phyloP scores from a whole-genome alignment of 768 basidiomycete species.

The Gautieria morchelliformis region DNA sequence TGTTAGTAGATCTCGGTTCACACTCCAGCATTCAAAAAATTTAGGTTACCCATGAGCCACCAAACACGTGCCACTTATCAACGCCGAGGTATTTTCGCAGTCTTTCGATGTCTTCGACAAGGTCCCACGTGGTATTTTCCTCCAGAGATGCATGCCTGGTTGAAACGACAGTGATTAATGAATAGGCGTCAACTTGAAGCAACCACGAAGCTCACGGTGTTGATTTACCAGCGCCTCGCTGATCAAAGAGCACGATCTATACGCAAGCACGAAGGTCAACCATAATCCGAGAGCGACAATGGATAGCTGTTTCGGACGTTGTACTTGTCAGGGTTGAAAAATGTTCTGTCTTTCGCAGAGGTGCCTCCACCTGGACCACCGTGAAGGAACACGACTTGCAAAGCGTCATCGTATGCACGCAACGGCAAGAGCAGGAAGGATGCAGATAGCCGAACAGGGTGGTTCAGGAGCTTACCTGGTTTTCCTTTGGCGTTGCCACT shows the following conservation, averaged over 20 bases:
- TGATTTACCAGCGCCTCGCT: conserved; percentile 82
- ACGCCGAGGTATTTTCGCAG: conserved; percentile 66
- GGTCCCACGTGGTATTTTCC: conserved; percentile 91
- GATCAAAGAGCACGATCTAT: conserved; percentile 82
- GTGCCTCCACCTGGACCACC: conserved; percentile 80
- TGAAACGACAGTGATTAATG: background rate
- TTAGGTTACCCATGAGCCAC: conserved; percentile 76
- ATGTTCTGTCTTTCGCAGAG: conserved; percentile 56
- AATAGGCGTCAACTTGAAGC: background rate
- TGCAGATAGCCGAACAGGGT: conserved; percentile 8
- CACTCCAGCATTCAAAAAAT: background rate
- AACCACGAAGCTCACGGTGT: conserved; percentile 49
- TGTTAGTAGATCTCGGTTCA: background rate
- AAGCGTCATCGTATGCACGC: background rate
- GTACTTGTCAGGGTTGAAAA: conserved; percentile 82
- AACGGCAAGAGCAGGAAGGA: background rate
- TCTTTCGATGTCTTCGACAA: conserved; percentile 83
- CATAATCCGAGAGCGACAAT: background rate
- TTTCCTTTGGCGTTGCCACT: conserved; percentile 68
- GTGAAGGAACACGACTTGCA: conserved; percentile 68
- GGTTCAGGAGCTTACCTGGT: conserved; percentile 40
- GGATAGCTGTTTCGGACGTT: conserved; percentile 37
- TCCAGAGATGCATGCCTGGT: conserved; percentile 60
- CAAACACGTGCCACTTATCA: conserved; percentile 91
- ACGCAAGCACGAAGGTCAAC: conserved; percentile 1